Conservation (phyloP, 208 protist genomes). For the Wallacemonas sp. region DNA sequence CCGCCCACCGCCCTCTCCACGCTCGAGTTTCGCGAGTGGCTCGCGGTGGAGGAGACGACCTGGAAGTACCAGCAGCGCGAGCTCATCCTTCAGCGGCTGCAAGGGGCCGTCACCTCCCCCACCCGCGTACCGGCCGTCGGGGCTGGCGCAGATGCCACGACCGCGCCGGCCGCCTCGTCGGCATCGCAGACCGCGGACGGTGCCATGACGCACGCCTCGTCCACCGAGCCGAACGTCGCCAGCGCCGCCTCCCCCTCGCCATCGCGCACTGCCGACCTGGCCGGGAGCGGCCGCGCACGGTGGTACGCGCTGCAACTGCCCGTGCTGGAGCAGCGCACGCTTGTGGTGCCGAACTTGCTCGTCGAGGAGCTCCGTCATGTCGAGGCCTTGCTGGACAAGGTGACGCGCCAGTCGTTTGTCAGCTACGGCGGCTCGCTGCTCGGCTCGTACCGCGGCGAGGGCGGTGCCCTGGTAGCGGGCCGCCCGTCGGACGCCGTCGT, state of each 20-base stretch:
- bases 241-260: too few species aligned
- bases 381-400: constrained; percentile 59
- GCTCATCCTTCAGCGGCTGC: constrained; percentile 17
- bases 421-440: constrained; percentile 5
- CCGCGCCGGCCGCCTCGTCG: not conserved
- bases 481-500: not conserved
- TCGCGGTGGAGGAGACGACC: constrained; percentile 61
- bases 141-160: not conserved
- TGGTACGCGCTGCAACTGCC: constrained; percentile 17
- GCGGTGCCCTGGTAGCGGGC: not conserved
- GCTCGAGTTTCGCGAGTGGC: constrained; percentile 82
- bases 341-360: constrained; percentile 73
- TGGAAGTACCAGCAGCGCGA: constrained; percentile 69
- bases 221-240: not conserved
- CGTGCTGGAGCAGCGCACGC: constrained; percentile 30
- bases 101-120: not conserved
- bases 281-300: not conserved
- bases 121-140: not conserved
- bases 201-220: constrained; percentile 4
- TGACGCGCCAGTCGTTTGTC: constrained; percentile 76
- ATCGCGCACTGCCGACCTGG: not conserved
- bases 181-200: constrained; percentile 17
- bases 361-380: constrained; percentile 70
- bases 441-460: not conserved
- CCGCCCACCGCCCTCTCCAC: constrained; percentile 52